These are phyloP conservation scores for Rosa persica DNA, from an alignment of 306 rosid species.

Conservation along the genomic window DNA sequence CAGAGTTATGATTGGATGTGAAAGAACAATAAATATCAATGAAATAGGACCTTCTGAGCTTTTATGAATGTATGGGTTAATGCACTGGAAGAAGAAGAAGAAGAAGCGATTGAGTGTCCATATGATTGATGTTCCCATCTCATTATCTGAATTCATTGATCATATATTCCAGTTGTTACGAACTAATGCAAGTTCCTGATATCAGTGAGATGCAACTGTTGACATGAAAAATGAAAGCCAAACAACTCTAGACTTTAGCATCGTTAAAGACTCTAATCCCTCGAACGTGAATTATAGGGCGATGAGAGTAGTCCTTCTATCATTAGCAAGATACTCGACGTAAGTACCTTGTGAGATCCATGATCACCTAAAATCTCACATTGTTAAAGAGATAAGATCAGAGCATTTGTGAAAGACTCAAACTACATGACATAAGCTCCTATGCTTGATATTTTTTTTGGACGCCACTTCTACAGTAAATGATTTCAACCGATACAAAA, in stretches of 20 bases:
- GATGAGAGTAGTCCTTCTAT: not conserved
- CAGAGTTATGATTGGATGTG: slow-evolving; percentile 22
- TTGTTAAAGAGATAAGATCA: not conserved
- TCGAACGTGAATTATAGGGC: not conserved
- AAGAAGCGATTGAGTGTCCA: not conserved
- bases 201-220: not conserved
- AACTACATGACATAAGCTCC: not conserved
- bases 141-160: not conserved
- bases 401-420: not conserved
- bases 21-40: slow-evolving; percentile 20
- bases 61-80: slow-evolving; percentile 20
- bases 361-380: not conserved
- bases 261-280: not conserved
- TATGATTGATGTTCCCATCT: not conserved
- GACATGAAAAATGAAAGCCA: not conserved
- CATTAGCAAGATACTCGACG: not conserved
- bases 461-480: not conserved
- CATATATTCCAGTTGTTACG: not conserved
- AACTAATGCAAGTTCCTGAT: slow-evolving; percentile 3
- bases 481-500: not conserved
- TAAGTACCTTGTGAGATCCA: not conserved
- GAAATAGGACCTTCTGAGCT: not conserved
- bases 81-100: not conserved
- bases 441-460: not conserved
- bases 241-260: not conserved